Evolutionary conservation across 768 basidiomycete species (phyloP), one percentile per base, ranked within the genome.

Genomic region (Ramaria sp.): DNA sequence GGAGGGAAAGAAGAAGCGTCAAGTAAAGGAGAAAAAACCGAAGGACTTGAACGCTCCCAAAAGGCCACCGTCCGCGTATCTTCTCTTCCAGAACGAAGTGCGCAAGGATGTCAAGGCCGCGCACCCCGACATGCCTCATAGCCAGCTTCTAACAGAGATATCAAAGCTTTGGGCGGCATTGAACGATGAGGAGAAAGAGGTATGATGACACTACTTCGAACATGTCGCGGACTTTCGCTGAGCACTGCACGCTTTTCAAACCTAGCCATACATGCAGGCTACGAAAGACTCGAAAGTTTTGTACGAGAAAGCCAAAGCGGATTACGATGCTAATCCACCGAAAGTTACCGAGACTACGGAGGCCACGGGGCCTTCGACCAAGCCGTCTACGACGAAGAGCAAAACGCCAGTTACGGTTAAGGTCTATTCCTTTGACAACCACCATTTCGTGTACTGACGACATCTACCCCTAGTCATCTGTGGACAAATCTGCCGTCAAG

Each of bases 31-130:
- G 57, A 91, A 84, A 70, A 85, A 86, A 63, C 75, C 65, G 41
- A 83, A 85, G 69, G 94, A 98, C 65, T 92, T 93, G 19, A 87
- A 93, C 69, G 92, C 92, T 58, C 95, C 95, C 33, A 96, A 94
- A 68, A 84, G 91, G 9, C 94, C 95, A 27, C 79, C 91, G 13
- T 89, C 89, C 7, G 91, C 92, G 19, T 98, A 95, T 72, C 81
- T 98, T 65, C 73, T 94, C 63, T 98, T 87, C 78, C 95, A 97
- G 73, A 96, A 95, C 67, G 87, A 88, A 13, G 77, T 92, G 54
- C 86, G 92, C 67, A 79, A 80, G 59, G 75, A 80, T 57, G 75
- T 94, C 63, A 83, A 85, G 73, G 73, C 75, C 39, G 69, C 76
- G 62, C 71, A 87, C 67, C 86, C 88, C 10, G 70, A 73, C 9